Conservation (phyloP, 176 grass and related monocot species). For the Elaeis guineensis region DNA sequence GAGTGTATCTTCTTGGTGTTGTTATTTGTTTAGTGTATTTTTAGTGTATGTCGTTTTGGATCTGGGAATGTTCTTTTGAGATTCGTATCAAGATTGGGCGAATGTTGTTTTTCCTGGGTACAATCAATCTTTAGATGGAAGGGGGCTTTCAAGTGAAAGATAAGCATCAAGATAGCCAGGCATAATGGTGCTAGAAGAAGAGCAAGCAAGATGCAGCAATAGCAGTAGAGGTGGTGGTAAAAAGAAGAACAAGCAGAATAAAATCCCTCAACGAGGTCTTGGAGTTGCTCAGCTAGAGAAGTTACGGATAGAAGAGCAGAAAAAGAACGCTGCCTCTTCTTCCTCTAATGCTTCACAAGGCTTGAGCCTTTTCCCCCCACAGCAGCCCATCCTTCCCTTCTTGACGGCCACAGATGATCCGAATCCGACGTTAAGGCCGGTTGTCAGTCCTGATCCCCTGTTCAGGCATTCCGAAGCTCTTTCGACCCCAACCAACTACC, state of each 20-base stretch:
- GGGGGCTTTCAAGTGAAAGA: neutral
- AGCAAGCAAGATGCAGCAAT: neutral
- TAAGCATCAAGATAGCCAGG: no score
- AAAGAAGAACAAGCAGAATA: constrained; percentile 18
- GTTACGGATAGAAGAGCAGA: constrained; percentile 18
- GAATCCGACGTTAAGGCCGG: no score
- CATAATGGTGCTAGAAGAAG: constrained; percentile 1
- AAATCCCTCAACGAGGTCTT: constrained; percentile 25
- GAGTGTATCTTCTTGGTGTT: no score
- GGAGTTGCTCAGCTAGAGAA: constrained; percentile 27
- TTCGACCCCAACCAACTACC: neutral
- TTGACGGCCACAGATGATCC: no score
- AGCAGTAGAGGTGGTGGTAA: neutral
- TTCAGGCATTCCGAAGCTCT: neutral
- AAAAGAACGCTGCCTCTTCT: neutral
- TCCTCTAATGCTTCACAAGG: neutral
- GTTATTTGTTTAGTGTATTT: no score
- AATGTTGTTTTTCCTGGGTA: no score
- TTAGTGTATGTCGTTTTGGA: no score
- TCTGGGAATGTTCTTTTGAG: no score
- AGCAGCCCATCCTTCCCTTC: no score
- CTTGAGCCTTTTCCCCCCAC: neutral
- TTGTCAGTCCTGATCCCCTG: neutral
- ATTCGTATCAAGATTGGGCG: no score
- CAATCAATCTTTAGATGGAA: no score